A percentile compares a stretch with the other conserved stretches of the same genome.
These are phyloP conservation scores for Vitis rotundifolia DNA, from an alignment of 164 flowering plant genomes.

Conservation along the genomic window DNA sequence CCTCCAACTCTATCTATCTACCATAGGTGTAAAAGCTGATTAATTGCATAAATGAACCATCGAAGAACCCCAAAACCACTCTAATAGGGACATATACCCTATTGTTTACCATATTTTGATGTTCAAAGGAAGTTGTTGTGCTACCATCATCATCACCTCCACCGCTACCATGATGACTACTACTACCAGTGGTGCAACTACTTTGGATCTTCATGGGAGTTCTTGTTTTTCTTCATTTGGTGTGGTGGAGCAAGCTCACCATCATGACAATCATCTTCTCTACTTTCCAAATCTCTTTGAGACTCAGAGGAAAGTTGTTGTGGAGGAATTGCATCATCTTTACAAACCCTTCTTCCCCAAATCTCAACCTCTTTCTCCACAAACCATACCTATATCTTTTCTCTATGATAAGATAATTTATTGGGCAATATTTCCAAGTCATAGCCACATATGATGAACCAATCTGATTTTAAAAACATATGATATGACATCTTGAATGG, in stretches of 20 bases:
- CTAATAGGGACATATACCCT: too few relatives aligned
- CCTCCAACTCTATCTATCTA: too few relatives aligned
- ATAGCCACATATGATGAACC: too few relatives aligned
- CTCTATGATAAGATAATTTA: constrained; percentile 8
- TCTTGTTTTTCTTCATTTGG: constrained; percentile 14
- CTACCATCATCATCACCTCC: constrained; percentile 27
- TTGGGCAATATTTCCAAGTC: not conserved
- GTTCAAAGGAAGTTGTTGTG: constrained; percentile 32
- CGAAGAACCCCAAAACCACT: too few relatives aligned
- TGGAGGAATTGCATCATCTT: constrained; percentile 65
- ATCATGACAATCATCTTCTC: not conserved
- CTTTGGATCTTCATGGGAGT: constrained; percentile 10
- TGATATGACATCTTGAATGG: too few relatives aligned
- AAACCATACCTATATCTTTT: constrained; percentile 11
- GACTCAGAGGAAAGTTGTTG: constrained; percentile 5
- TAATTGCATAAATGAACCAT: too few relatives aligned
- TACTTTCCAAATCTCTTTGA: constrained; percentile 42
- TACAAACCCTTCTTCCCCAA: constrained; percentile 68
- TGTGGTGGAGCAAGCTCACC: not conserved
- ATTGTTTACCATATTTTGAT: too few relatives aligned
- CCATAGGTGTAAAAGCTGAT: too few relatives aligned
- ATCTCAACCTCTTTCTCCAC: constrained; percentile 23
- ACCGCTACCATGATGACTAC: constrained; percentile 20
- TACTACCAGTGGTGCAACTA: constrained; percentile 2
- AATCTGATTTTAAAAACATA: too few relatives aligned